Base-by-base conservation (phyloP, 2,329 filamentous ascomycete species). In the Pochonia chlamydosporia region DNA sequence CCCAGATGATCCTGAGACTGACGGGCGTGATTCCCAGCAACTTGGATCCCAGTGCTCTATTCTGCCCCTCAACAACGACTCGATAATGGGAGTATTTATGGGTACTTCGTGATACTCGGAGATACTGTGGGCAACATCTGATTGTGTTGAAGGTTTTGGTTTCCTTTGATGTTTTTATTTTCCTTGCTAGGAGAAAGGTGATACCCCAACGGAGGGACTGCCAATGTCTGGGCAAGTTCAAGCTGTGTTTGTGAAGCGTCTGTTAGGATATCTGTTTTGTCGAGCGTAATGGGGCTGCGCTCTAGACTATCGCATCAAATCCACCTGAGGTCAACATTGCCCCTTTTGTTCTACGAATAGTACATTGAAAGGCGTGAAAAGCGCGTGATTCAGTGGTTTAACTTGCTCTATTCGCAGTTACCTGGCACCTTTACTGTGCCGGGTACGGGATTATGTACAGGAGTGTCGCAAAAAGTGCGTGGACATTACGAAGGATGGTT, bases 91-190 rank as follows among this genome's bases (percentile, higher is more conserved):
- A n/a, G n/a, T n/a, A n/a, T n/a, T n/a, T n/a, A n/a, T n/a, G n/a
- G n/a, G n/a, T n/a, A 28, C 13, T 28, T 28, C 13, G 26, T 7
- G 26, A 28, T 8, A 13, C 26, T 13, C 13, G 51, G 68, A 33
- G 66, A 67, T 50, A 58, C 56, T 40, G 26, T 28, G 63, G 67
- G 47, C 52, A 52, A 37, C 44, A 53, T 26, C 58, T 40, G 51
- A 40, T 4, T 16, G 23, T 8, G 5, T 8, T 14, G 35, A n/a
- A n/a, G n/a, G n/a, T n/a, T 33, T 23, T 43, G 24, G 7, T 40
- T 30, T 40, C 20, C 23, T 28, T 39, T 6, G 8, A 30, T 5
- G 26, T 31, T 20, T 21, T 25, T 13, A 28, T 28, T 28, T 28
- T 28, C 26, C 26, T 28, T 28, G 26, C 26, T 7, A 28, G 26